Evolutionary conservation across 768 basidiomycete species (phyloP), one percentile per base, ranked within the genome.

Genomic region (Phlegmacium glaucopus): DNA sequence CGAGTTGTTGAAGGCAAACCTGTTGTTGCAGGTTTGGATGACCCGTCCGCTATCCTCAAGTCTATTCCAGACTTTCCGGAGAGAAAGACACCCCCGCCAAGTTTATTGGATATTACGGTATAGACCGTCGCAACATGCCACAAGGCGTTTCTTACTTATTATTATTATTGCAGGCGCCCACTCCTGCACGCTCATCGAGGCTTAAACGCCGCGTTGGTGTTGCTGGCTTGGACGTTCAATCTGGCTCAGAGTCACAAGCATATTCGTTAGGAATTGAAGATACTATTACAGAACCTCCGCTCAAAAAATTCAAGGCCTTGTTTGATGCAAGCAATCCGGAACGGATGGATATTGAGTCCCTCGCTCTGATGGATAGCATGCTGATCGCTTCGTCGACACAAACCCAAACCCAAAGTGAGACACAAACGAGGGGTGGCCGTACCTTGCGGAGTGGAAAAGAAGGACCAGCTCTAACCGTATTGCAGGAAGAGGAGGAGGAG

Each of bases 241-340:
- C 46, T 10, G 43, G 46, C 37, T 45, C 47, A 53, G 36, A 49
- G 54, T 15, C 51, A 61, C 11, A 60, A 16, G 17, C 51, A 16
- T 47, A 40, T 10, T 36, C 56, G 22, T 51, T 52, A 4, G 53
- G 46, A 1, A 47, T 64, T 8, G 59, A 61, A 13, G 63, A 66
- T 34, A 60, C 64, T 4, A 45, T 59, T 13, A 52, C 50, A 48
- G 82, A 82, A 51, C 86, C 82, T 0, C 77, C 82, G 2, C 61
- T 78, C 22, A 88, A 88, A 59, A 85, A 80, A 61, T 86, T 82
- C 69, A 83, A 80, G 54, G 78, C 80, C 0, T 68, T 88, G 9
- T 88, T 86, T 51, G 86, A 88, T 13, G 77, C 80, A 8, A 83
- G 72, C 36, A 72, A 82, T 57, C 83, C 81, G 25, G 72, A 72